Base-by-base conservation (phyloP, 495 filamentous ascomycete genomes). In the Penicillium manginii region DNA sequence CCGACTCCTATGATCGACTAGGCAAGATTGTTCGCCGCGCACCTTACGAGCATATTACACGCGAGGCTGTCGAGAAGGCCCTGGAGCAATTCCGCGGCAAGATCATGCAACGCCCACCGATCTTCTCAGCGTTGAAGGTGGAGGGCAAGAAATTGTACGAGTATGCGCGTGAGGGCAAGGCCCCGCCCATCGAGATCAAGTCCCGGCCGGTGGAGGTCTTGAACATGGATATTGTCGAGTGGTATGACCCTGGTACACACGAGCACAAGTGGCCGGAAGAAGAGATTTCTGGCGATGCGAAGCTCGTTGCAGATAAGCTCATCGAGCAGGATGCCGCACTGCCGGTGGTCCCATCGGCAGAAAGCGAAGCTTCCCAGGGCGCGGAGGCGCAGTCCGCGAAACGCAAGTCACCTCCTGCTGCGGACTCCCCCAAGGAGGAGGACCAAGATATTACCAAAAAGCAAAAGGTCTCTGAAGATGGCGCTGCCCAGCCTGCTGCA, bases 61-160 rank as follows among this genome's bases (percentile, higher is more conserved):
- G 82, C 29, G 83, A 90, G 58, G 79, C 75, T 51, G 90, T 98
- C 1, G 91, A 96, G 73, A 78, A 90, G 67, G 88, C 86, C 0
- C 78, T 98, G 60, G 77, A 76, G 11, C 74, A 81, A 61, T 98
- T 96, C 73, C 82, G 89, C 31, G 96, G 96, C 10, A 88, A 90
- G 67, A 90, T 91, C 64, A 89, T 90, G 83, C 96, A 99, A 81
- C 84, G 87, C 61, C 96, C 96, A 35, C 94, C 93, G 21, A 85
- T 99, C 21, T 91, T 91, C 71, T 96, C 91, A n/a, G 93, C 96
- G 23, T 79, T 98, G 39, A 89, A 88, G 68, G 87, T 97, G 61
- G 77, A 97, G 52, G 94, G 94, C 2, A 98, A 97, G 77, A 86
- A 86, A 29, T 78, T 96, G 29, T 99, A 98, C 65, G 92, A 99